Evolutionary conservation across 306 rosid genomes (phyloP).

Genomic region (Glycine tomentella): DNA sequence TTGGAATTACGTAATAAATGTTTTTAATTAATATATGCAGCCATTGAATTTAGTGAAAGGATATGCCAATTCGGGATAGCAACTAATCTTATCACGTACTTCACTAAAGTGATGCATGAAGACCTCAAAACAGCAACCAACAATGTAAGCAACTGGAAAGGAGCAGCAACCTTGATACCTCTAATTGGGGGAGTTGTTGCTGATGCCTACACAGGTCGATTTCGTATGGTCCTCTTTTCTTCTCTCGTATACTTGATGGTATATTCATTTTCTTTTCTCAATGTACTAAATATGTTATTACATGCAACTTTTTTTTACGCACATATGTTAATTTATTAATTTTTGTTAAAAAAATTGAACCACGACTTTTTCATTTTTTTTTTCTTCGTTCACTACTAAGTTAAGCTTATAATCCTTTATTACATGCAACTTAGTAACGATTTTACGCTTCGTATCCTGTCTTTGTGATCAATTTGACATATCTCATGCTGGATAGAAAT

Average conservation of each 20-base stretch:
- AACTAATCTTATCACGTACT: constrained; percentile 50
- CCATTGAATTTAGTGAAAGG: constrained; percentile 50
- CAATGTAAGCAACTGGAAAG: constrained; percentile 58
- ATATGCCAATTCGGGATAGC: constrained; percentile 49
- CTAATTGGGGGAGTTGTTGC: constrained; percentile 52
- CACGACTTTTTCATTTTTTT: too few relatives aligned
- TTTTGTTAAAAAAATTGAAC: too few relatives aligned
- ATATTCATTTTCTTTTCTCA: background rate
- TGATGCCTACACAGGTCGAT: constrained; percentile 59
- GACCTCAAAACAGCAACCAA: constrained; percentile 55
- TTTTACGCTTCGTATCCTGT: too few relatives aligned
- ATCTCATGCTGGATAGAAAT: too few relatives aligned
- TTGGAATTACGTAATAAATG: background rate
- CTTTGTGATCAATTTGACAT: too few relatives aligned
- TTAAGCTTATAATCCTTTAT: too few relatives aligned
- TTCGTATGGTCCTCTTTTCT: constrained; percentile 45
- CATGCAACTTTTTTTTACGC: too few relatives aligned
- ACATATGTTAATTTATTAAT: too few relatives aligned
- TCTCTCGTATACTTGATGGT: constrained; percentile 52
- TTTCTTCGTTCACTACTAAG: too few relatives aligned
- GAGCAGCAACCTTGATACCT: constrained; percentile 58
- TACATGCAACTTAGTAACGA: too few relatives aligned
- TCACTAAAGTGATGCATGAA: constrained; percentile 55
- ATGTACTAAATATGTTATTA: too few relatives aligned
- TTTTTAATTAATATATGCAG: constrained; percentile 6